Conservation (phyloP, 768 basidiomycete genomes). For the Mycena haematopus region DNA sequence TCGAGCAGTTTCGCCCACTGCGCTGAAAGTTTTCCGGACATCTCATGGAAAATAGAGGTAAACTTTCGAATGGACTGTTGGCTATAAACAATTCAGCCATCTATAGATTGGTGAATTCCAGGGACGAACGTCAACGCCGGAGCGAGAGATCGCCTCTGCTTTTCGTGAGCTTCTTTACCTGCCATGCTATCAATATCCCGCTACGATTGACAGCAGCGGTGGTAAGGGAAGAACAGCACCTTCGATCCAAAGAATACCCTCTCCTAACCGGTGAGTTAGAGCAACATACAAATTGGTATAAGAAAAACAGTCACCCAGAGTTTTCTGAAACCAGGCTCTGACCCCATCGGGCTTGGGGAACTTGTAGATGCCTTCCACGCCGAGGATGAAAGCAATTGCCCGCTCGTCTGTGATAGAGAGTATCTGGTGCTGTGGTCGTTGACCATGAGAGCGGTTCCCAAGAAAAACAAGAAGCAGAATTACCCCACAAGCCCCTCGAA, state of each 20-base stretch:
- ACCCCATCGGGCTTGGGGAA: conserved; percentile 71
- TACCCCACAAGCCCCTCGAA: conserved; percentile 65
- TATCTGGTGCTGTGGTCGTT: conserved; percentile 53
- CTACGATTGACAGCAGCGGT: background rate
- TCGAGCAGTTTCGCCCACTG: conserved; percentile 60
- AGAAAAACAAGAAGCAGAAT: conserved; percentile 8
- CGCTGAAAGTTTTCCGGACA: conserved; percentile 54
- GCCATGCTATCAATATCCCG: background rate
- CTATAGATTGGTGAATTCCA: conserved; percentile 2
- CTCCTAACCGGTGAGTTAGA: conserved; percentile 34
- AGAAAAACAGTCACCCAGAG: conserved; percentile 42
- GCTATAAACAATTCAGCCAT: conserved; percentile 36
- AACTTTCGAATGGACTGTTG: conserved; percentile 60
- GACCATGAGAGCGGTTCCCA: conserved; percentile 14
- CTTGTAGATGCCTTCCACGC: conserved; percentile 54
- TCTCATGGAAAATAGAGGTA: conserved; percentile 60
- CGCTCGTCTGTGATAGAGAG: conserved; percentile 62
- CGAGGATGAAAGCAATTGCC: conserved; percentile 60
- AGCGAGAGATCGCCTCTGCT: conserved; percentile 56
- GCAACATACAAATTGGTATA: background rate
- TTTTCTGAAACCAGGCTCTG: conserved; percentile 66
- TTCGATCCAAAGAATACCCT: conserved; percentile 73
- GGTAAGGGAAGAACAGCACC: conserved; percentile 39
- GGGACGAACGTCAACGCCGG: conserved; percentile 59
- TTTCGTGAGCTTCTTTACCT: conserved; percentile 66